Conservation (phyloP, 441 rosid genomes). For the Omphalea diandra region DNA sequence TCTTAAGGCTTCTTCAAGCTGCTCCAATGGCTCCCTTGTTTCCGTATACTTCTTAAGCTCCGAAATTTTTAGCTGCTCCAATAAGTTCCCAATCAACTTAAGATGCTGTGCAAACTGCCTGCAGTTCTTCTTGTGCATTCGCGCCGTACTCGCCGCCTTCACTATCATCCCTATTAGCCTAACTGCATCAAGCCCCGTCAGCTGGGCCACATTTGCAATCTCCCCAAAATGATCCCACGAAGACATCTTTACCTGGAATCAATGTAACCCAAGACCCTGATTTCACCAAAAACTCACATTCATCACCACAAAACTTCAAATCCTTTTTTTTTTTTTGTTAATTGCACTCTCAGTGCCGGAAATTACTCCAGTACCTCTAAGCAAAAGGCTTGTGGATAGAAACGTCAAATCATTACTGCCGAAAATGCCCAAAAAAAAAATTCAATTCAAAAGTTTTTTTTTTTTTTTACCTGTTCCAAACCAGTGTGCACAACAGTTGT, state of each 20-base stretch:
- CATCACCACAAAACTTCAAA: not conserved
- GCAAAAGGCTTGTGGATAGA: too few species aligned
- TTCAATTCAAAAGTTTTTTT: too few species aligned
- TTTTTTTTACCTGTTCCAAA: constrained; percentile 24
- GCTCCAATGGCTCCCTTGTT: constrained; percentile 83
- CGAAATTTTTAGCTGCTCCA: constrained; percentile 79
- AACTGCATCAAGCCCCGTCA: constrained; percentile 80
- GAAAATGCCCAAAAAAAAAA: not conserved
- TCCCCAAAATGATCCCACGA: constrained; percentile 84
- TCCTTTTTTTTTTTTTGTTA: too few species aligned
- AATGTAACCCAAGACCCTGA: constrained; percentile 24
- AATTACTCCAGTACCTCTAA: too few species aligned
- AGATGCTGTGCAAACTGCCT: constrained; percentile 87
- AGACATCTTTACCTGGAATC: constrained; percentile 41
- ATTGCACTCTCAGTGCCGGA: too few species aligned
- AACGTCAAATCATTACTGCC: too few species aligned
- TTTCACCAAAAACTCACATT: not conserved
- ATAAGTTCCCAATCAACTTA: constrained; percentile 81
- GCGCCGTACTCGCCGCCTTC: constrained; percentile 72
- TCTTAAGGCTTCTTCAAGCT: constrained; percentile 87
- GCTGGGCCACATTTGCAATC: constrained; percentile 71
- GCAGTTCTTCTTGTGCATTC: constrained; percentile 96
- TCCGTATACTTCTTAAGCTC: constrained; percentile 78
- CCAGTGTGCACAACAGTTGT: constrained; percentile 16
- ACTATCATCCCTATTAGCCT: constrained; percentile 83